These are phyloP conservation scores for Ilyonectria sp. DNA, from an alignment of 2,329 filamentous ascomycete species.

Conservation along the genomic window DNA sequence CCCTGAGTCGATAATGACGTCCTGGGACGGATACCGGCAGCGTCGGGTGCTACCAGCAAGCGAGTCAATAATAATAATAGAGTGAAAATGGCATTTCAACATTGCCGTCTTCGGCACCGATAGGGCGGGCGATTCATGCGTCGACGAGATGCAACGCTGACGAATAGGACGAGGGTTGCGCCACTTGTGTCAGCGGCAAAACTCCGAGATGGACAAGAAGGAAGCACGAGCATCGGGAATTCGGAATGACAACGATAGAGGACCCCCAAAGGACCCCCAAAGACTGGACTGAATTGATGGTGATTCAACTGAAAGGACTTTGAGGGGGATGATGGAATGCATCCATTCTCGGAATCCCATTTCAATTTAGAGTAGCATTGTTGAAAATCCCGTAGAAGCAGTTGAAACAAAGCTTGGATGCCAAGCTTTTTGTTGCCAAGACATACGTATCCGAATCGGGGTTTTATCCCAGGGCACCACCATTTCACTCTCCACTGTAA, in stretches of 20 bases:
- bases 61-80: background rate
- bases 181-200: slow-evolving; percentile 2
- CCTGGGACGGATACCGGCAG: slow-evolving; percentile 9
- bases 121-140: background rate
- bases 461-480: background rate
- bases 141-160: background rate
- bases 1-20: slow-evolving; percentile 21
- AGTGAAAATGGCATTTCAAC: slow-evolving; percentile 2
- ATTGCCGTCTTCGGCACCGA: background rate
- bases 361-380: slow-evolving; percentile 4
- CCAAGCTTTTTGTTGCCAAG: slow-evolving; percentile 47
- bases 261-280: background rate
- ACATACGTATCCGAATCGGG: slow-evolving; percentile 25
- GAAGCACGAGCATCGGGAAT: too few relatives aligned
- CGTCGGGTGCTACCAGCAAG: slow-evolving; percentile 9
- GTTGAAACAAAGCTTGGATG: slow-evolving; percentile 45
- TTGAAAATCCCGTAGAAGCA: slow-evolving; percentile 33
- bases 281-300: background rate
- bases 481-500: background rate
- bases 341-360: background rate
- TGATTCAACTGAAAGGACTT: background rate
- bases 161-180: background rate
- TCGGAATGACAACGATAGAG: background rate
- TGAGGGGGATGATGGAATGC: background rate
- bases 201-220: background rate